These are phyloP conservation scores for Mycena olivaceomarginata DNA, from an alignment of 768 basidiomycete species.

Conservation along the genomic window DNA sequence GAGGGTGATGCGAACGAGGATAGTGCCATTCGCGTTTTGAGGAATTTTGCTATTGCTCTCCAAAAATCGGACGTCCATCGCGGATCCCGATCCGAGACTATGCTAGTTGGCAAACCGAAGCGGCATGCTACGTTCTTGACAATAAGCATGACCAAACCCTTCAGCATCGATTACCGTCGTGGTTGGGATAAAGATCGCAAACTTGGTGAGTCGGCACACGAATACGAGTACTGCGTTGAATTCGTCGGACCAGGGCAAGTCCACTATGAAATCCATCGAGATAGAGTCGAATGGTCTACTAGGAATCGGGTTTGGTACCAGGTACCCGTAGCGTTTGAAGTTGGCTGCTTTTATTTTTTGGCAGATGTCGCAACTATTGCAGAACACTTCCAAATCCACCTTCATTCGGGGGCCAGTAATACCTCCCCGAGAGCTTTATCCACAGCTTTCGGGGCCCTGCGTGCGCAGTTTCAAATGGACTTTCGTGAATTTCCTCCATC, in stretches of 20 bases:
- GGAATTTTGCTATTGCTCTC: background rate
- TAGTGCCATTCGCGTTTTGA: background rate
- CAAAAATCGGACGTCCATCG: background rate
- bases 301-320: too few species aligned
- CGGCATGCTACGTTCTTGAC: background rate
- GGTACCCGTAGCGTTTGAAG: too few species aligned
- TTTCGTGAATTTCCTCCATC: background rate
- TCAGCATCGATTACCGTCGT: background rate
- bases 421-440: background rate
- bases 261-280: too few species aligned
- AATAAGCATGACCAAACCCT: background rate
- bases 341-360: conserved; percentile 4
- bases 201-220: too few species aligned
- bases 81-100: background rate
- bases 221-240: too few species aligned
- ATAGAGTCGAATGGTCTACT: too few species aligned
- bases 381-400: background rate
- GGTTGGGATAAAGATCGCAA: background rate
- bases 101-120: background rate
- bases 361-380: background rate
- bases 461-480: background rate
- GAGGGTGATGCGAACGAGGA: background rate
- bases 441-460: background rate
- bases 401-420: conserved; percentile 19
- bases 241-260: too few species aligned